These are phyloP conservation scores for Penicillium thymicola DNA, from an alignment of 2,329 filamentous ascomycete genomes.

Conservation along the genomic window DNA sequence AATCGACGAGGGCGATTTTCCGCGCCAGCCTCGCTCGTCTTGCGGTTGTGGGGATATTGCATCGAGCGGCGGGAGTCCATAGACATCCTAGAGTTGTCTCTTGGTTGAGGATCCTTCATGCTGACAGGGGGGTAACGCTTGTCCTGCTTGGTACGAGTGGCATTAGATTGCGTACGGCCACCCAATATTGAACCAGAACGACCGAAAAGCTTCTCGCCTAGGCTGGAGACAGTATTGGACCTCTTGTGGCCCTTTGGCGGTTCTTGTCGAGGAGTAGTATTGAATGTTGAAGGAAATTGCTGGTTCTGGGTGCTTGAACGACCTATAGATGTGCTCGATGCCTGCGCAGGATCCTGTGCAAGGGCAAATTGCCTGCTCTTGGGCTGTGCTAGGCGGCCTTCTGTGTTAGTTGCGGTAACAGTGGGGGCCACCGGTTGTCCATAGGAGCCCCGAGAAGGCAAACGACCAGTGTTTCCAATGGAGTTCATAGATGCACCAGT, in stretches of 20 bases:
- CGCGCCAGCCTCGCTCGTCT: constrained; percentile 64
- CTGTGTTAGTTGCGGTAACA: constrained; percentile 81
- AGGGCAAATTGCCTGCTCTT: constrained; percentile 66
- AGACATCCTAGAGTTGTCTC: constrained; percentile 60
- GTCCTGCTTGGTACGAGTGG: constrained; percentile 46
- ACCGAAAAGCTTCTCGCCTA: constrained; percentile 81
- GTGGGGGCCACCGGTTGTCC: constrained; percentile 83
- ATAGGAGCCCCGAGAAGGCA: constrained; percentile 77
- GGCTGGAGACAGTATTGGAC: constrained; percentile 73
- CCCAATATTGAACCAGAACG: constrained; percentile 79
- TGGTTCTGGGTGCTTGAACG: constrained; percentile 59
- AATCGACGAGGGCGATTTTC: constrained; percentile 64
- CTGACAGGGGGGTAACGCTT: constrained; percentile 86
- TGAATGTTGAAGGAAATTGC: constrained; percentile 57
- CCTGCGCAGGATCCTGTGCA: constrained; percentile 53
- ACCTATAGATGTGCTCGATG: constrained; percentile 54
- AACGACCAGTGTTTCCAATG: constrained; percentile 50
- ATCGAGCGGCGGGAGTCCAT: constrained; percentile 74
- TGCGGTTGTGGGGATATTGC: constrained; percentile 66
- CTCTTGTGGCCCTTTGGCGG: constrained; percentile 58
- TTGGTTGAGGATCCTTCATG: constrained; percentile 71
- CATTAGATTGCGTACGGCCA: constrained; percentile 43
- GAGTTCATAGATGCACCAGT: constrained; percentile 80
- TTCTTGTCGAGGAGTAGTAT: constrained; percentile 52
- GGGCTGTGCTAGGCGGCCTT: constrained; percentile 85